Evolutionary conservation across 2,329 filamentous ascomycete genomes (phyloP), one percentile per base, ranked within the genome.

Genomic region (Didymella keratinophila): DNA sequence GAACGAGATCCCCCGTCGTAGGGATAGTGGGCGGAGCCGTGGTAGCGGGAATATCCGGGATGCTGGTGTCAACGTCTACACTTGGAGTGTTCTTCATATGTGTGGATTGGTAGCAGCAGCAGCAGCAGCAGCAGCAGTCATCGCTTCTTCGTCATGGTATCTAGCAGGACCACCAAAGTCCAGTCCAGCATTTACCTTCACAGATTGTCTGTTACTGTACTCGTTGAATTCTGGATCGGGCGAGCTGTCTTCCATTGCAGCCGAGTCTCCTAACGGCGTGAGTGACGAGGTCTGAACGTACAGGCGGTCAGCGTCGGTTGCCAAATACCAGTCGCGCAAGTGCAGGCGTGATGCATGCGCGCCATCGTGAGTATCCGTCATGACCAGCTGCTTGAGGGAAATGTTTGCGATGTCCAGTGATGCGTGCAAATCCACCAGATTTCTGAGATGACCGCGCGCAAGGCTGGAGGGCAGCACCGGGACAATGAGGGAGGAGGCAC

Each of bases 191-290:
- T 65, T 68, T 2, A 67, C 61, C 48, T 60, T 64, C 2, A 12
- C 41, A 16, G 62, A 61, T 25, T 65, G 56, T 11, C 56, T 64
- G 49, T 68, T 68, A 5, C 45, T 57, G 39, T 63, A 63, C 18
- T 46, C 42, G 16, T 48, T 61, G 41, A 51, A 52, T 20, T 64
- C 63, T 1, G 39, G 44, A 27, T 14, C 47, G n/a, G 60, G 58
- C 21, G 43, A 60, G 1, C 11, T 20, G 11, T 32, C 14, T 2
- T 8, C 2, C 12, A 21, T 14, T n/a, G 32, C 10, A 27, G 18
- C 0, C 5, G n/a, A 10, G 5, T 39, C n/a, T 20, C 34, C 16
- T 16, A 10, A 27, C 0, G 9, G 2, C 9, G 21, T n/a, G 16
- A 21, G 20, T 14, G 14, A 23, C 27, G 20, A 39, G 20, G 48